phyloP scores from a whole-genome alignment of 2,329 filamentous ascomycete genomes.

The Stachybotrys chlorohalonatus region DNA sequence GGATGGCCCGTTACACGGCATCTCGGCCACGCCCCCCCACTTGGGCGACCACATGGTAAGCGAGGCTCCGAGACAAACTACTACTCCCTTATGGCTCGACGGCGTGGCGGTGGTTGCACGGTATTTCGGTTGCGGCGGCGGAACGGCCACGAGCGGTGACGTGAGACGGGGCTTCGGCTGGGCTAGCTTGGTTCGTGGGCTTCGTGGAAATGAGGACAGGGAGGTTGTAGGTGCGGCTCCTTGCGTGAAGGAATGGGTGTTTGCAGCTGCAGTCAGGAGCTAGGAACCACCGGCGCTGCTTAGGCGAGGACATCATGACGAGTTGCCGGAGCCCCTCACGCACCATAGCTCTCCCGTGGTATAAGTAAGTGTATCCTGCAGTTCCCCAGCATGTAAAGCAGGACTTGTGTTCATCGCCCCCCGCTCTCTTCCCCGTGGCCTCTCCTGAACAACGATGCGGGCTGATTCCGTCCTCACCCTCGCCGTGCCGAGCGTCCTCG shows the following conservation, averaged over 20 bases:
- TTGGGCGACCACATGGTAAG: background rate
- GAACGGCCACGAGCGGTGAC: background rate
- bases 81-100: background rate
- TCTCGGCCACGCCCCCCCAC: too few relatives aligned
- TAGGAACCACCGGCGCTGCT: background rate
- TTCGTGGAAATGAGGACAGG: background rate
- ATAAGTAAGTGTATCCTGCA: background rate
- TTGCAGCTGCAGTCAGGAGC: background rate
- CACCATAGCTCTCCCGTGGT: background rate
- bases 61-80: background rate
- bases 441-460: background rate
- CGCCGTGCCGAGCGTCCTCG: background rate
- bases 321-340: background rate
- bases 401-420: background rate
- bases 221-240: background rate
- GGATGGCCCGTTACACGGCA: background rate
- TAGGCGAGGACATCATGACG: background rate
- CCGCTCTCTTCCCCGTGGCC: background rate
- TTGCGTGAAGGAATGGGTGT: background rate
- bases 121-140: background rate
- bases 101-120: background rate
- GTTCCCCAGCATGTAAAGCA: background rate
- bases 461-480: background rate
- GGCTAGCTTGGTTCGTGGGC: background rate
- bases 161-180: background rate